Percentiles rank a stretch among this genome's conserved stretches.
These are phyloP conservation scores for Polytrichum commune DNA, from an alignment of 225 moss, liverwort and hornwort genomes.

Conservation along the genomic window DNA sequence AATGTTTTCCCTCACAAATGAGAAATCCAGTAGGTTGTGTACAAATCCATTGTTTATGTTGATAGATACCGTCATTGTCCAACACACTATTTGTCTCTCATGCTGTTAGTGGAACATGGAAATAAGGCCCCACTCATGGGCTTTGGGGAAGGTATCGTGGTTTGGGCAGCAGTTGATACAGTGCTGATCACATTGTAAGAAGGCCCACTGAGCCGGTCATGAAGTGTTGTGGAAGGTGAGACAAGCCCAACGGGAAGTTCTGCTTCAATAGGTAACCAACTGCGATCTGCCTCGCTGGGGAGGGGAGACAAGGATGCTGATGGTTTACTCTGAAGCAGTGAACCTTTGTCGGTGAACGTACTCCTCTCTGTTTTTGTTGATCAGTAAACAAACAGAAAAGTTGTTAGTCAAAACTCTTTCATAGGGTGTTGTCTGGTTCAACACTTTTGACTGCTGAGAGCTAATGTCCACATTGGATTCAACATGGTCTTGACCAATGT, in stretches of 20 bases:
- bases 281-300: conserved; percentile 45
- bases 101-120: conserved; percentile 35
- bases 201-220: conserved; percentile 29
- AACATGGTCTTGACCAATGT: too few species aligned
- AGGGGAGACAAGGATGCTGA: conserved; percentile 33
- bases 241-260: conserved; percentile 25
- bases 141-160: conserved; percentile 30
- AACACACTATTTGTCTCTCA: conserved; percentile 26
- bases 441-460: too few species aligned
- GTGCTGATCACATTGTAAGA: conserved; percentile 16
- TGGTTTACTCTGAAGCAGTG: conserved; percentile 25
- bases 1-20: too few species aligned
- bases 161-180: conserved; percentile 29
- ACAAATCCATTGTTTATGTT: too few species aligned
- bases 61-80: conserved; percentile 1
- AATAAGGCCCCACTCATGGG: conserved; percentile 18
- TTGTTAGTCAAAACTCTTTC: not conserved
- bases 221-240: conserved; percentile 18
- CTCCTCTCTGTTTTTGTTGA: conserved; percentile 30
- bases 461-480: too few species aligned
- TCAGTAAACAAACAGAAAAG: too few species aligned
- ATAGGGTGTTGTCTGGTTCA: too few species aligned
- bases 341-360: conserved; percentile 26
- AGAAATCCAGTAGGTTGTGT: too few species aligned
- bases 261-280: conserved; percentile 41